phyloP scores from a whole-genome alignment of 1,284 basidiomycete genomes.

The Coniophora puteana region DNA sequence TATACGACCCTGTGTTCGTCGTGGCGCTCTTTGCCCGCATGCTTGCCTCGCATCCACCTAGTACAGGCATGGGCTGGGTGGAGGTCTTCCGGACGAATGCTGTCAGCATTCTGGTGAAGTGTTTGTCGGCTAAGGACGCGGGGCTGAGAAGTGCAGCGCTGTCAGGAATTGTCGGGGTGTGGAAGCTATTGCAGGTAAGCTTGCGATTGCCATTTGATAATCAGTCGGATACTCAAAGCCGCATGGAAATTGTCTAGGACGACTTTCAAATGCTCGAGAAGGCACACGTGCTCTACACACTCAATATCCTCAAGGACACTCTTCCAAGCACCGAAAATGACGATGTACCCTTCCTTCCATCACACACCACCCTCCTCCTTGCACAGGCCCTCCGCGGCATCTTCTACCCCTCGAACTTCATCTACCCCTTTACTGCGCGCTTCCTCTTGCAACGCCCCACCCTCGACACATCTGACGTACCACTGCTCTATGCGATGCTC shows the following conservation, averaged over 20 bases:
- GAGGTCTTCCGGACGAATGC: conserved; percentile 82
- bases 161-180: conserved; percentile 50
- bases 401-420: conserved; percentile 48
- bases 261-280: conserved; percentile 85
- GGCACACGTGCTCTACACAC: conserved; percentile 71
- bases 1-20: conserved; percentile 86
- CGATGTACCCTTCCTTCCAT: too few relatives aligned
- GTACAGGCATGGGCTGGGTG: conserved; percentile 69
- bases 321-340: conserved; percentile 35
- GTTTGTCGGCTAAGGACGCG: conserved; percentile 66
- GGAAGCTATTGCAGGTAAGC: conserved; percentile 53
- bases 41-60: conserved; percentile 54
- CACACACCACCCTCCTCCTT: conserved; percentile 43
- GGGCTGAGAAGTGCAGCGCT: conserved; percentile 57
- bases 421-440: conserved; percentile 51
- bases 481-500: conserved; percentile 70
- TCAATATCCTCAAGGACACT: conserved; percentile 68
- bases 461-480: conserved; percentile 54
- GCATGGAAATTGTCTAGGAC: conserved; percentile 48
- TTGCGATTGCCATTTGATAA: neutral
- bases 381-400: conserved; percentile 52
- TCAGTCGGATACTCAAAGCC: conserved; percentile 8
- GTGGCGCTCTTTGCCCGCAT: conserved; percentile 65
- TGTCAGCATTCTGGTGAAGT: conserved; percentile 70
- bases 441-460: conserved; percentile 61